Percentiles rank a stretch among this genome's conserved stretches.
These are phyloP conservation scores for Saccharomycopsis lassenensis DNA, from an alignment of 805 yeast genomes.

Conservation along the genomic window DNA sequence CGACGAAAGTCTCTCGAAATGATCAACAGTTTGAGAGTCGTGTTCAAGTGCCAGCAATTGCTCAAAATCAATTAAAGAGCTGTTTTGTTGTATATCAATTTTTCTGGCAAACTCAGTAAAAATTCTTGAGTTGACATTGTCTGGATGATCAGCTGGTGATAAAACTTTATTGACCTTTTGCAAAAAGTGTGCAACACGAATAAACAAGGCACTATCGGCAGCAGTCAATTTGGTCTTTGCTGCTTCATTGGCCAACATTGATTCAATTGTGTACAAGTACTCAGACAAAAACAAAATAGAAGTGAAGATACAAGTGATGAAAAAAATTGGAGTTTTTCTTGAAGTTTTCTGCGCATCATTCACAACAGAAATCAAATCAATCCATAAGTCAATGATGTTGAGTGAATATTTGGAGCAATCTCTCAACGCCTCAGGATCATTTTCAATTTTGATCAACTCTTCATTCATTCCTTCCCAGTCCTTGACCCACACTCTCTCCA, in stretches of 20 bases:
- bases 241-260: slow-evolving; percentile 17
- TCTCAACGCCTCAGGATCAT: slow-evolving; percentile 51
- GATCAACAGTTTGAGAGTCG: slow-evolving; percentile 33
- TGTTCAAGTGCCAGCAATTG: slow-evolving; percentile 8
- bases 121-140: slow-evolving; percentile 38
- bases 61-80: slow-evolving; percentile 46
- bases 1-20: slow-evolving; percentile 31
- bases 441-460: slow-evolving; percentile 34
- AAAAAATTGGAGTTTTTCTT: slow-evolving; percentile 65
- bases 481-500: slow-evolving; percentile 49
- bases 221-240: slow-evolving; percentile 27
- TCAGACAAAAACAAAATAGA: slow-evolving; percentile 54
- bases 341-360: slow-evolving; percentile 58
- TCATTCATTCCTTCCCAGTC: slow-evolving; percentile 61
- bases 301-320: slow-evolving; percentile 59
- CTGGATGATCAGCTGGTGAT: too few species aligned
- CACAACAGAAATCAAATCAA: slow-evolving; percentile 53
- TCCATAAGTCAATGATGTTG: slow-evolving; percentile 59
- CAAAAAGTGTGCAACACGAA: slow-evolving; percentile 48
- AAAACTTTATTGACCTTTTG: slow-evolving; percentile 50
- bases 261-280: slow-evolving; percentile 45
- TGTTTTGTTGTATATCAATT: slow-evolving; percentile 49
- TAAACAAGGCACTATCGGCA: slow-evolving; percentile 53
- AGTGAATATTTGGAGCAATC: slow-evolving; percentile 51
- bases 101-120: slow-evolving; percentile 49